Percentiles rank a stretch among this genome's conserved stretches.
These are phyloP conservation scores for Wickerhamomyces rabaulensis DNA, from an alignment of 805 yeast genomes.

Conservation along the genomic window DNA sequence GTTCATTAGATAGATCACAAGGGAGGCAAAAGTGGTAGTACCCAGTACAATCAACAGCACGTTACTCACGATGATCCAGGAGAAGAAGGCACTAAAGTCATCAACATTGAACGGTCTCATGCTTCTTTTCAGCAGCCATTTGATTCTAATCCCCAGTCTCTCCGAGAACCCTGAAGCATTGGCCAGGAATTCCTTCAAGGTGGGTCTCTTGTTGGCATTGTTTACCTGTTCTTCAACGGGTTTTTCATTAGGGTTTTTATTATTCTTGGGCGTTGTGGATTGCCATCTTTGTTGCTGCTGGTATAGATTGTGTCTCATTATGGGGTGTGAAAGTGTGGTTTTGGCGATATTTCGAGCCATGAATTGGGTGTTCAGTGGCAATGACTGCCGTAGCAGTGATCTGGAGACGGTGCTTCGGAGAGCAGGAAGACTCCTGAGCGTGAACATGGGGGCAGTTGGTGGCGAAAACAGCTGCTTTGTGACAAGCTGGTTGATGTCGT, in stretches of 20 bases:
- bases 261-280: not conserved
- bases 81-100: constrained; percentile 82
- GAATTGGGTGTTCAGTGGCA: too few relatives aligned
- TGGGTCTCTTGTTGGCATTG: not conserved
- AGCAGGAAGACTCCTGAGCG: not conserved
- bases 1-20: constrained; percentile 69
- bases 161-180: constrained; percentile 36
- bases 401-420: not conserved
- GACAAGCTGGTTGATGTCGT: not conserved
- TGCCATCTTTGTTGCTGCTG: not conserved
- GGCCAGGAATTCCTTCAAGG: constrained; percentile 33
- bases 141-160: constrained; percentile 43
- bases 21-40: constrained; percentile 88
- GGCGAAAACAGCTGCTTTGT: too few relatives aligned
- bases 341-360: not conserved
- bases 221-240: not conserved
- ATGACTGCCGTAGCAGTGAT: not conserved
- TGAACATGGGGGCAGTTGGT: not conserved
- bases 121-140: constrained; percentile 73
- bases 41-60: constrained; percentile 73
- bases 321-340: not conserved
- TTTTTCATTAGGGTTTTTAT: not conserved
- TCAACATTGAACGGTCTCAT: constrained; percentile 88
- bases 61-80: constrained; percentile 91
- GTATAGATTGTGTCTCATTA: not conserved